Conservation (phyloP, 192 early-diverging fungal genomes). For the Neocallimastix lanati region DNA sequence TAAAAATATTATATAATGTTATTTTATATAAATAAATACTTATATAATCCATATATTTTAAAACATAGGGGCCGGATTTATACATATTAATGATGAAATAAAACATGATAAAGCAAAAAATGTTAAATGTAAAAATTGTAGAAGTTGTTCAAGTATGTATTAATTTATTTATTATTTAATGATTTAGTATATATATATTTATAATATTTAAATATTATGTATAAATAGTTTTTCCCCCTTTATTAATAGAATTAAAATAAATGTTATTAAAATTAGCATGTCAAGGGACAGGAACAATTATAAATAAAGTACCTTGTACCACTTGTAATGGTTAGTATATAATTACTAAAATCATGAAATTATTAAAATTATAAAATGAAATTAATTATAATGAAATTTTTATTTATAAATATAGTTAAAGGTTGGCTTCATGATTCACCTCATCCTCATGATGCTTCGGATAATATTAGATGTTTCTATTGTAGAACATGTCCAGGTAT, state of each 20-base stretch:
- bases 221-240: no score
- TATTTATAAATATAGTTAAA: not conserved
- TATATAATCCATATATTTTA: not conserved
- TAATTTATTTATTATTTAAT: no score
- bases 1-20: no score
- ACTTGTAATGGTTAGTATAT: not conserved
- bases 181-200: no score
- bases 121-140: not conserved
- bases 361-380: no score
- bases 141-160: not conserved
- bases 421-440: not conserved
- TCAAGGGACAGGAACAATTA: not conserved
- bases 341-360: no score
- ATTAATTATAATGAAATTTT: no score
- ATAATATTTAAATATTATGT: no score
- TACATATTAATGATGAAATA: not conserved
- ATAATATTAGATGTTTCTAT: not conserved
- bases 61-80: not conserved
- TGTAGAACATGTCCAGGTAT: not conserved
- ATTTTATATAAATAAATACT: no score
- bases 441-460: not conserved
- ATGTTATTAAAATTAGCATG: not conserved
- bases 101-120: not conserved
- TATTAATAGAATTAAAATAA: no score
- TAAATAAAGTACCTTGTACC: not conserved